These are phyloP conservation scores for Penicillium flavigenum DNA, from an alignment of 495 filamentous ascomycete species.

Conservation along the genomic window DNA sequence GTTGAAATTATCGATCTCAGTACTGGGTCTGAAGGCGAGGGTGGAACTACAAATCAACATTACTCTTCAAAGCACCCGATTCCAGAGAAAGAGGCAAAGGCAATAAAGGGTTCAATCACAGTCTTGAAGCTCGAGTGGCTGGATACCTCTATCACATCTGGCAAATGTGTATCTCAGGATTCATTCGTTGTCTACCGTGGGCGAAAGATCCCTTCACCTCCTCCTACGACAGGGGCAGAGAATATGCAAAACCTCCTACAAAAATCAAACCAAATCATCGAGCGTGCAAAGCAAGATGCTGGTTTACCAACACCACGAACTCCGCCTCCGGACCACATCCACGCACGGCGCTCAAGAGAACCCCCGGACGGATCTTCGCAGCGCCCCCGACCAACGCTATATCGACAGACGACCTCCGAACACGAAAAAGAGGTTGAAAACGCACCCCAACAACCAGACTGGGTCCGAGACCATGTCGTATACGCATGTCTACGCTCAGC, in stretches of 20 bases:
- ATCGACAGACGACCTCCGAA: conserved; percentile 71
- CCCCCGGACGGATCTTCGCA: conserved; percentile 19
- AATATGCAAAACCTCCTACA: conserved; percentile 7
- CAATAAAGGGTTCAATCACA: conserved; percentile 45
- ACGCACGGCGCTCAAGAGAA: conserved; percentile 20
- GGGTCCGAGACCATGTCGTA: conserved; percentile 59
- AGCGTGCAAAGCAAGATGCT: conserved; percentile 55
- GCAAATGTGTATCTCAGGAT: conserved; percentile 54
- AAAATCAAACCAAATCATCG: conserved; percentile 40
- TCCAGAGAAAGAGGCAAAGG: not conserved
- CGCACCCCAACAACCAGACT: conserved; percentile 65
- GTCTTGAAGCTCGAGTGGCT: conserved; percentile 81
- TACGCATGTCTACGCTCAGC: conserved; percentile 84
- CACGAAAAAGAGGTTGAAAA: conserved; percentile 63
- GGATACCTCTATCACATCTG: conserved; percentile 55
- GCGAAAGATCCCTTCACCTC: conserved; percentile 24
- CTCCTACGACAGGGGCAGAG: not conserved
- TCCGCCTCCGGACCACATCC: conserved; percentile 7
- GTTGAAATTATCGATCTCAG: conserved; percentile 30
- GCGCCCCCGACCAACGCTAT: conserved; percentile 44
- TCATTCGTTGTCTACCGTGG: conserved; percentile 68
- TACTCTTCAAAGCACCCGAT: conserved; percentile 10
- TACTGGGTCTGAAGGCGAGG: conserved; percentile 36
- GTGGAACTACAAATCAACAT: conserved; percentile 16
- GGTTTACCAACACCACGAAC: conserved; percentile 22